Evolutionary conservation across 1,284 basidiomycete genomes (phyloP).

Genomic region (Tylopilus orsonianus): DNA sequence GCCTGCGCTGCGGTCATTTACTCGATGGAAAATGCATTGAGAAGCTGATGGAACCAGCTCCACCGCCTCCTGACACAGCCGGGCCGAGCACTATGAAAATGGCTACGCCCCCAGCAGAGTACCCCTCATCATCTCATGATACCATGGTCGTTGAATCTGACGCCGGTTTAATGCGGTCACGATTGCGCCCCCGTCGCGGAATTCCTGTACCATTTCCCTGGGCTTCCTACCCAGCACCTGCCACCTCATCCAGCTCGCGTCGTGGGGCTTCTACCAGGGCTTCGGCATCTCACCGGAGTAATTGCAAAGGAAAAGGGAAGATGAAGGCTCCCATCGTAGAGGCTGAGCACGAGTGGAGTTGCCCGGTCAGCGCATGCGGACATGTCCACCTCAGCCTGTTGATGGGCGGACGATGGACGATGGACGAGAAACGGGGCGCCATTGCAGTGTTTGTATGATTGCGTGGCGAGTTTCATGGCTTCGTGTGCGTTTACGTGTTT

Average conservation of each 20-base stretch:
- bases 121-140: slow-evolving; percentile 24
- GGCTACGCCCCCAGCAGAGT: slow-evolving; percentile 1
- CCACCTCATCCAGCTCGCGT: slow-evolving; percentile 4
- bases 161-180: slow-evolving; percentile 47
- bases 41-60: slow-evolving; percentile 49
- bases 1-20: slow-evolving; percentile 70
- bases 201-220: slow-evolving; percentile 14
- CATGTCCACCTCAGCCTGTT: slow-evolving; percentile 55
- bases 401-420: slow-evolving; percentile 52
- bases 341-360: slow-evolving; percentile 55
- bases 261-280: slow-evolving; percentile 4
- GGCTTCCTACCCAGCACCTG: slow-evolving; percentile 6
- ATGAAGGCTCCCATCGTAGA: slow-evolving; percentile 41
- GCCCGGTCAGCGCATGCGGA: slow-evolving; percentile 60
- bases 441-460: slow-evolving; percentile 48
- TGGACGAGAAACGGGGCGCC: slow-evolving; percentile 43
- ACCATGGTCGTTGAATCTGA: slow-evolving; percentile 21
- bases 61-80: slow-evolving; percentile 12
- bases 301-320: slow-evolving; percentile 40
- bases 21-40: slow-evolving; percentile 73
- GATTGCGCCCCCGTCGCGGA: slow-evolving; percentile 48
- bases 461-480: slow-evolving; percentile 5
- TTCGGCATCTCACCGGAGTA: slow-evolving; percentile 21
- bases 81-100: slow-evolving; percentile 35
- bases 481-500: slow-evolving; percentile 19